Base-by-base conservation (phyloP, 257 asterid species). In the Craterostigma plantagineum region DNA sequence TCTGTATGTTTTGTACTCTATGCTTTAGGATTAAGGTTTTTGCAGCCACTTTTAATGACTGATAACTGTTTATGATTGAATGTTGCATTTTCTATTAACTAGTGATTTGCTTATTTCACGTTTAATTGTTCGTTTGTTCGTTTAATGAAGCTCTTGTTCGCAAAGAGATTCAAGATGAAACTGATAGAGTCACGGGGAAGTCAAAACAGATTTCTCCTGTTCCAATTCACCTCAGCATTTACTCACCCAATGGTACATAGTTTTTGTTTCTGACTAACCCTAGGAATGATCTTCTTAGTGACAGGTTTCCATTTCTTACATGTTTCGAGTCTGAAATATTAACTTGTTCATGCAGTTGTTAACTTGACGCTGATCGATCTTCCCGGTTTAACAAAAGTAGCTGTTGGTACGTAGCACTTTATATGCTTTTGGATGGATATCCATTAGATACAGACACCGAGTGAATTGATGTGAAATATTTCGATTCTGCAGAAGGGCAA, bases 301-400 rank as follows among this genome's bases (percentile, higher is more conserved):
- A 7, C 8, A 14, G 12, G 16, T 14, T 40, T 11, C 10, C 16
- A 16, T 40, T 46, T 18, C 49, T 41, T 13, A 14, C 27, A 40
- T 38, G 52, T 55, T 43, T 33, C 9, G 35, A 10, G 10, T 16
- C 35, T 45, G 43, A 30, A 53, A 53, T 33, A 15, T 35, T 46
- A 14, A 35, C 33, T 62, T 46, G 51, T 49, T 58, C 38, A 15
- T 46, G 64, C 91, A 86, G 97, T 81, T 61, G 97, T 86, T 57
- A 86, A 86, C 70, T 62, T 81, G 58, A 78, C 97, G 33, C 71
- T 86, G 49, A 68, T 86, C 37, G 97, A 86, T 72, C 74, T 86
- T 61, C 97, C 97, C 45, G 94, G 97, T 41, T 61, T 81, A 63
- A 85, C 96, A 27, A 85, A 81, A 64, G 94, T 86, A 51, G 96